A percentile compares a stretch with the other conserved stretches of the same genome.
Conservation (phyloP, 352 stramenopile genomes). For the Pythium vanterpoolii region DNA sequence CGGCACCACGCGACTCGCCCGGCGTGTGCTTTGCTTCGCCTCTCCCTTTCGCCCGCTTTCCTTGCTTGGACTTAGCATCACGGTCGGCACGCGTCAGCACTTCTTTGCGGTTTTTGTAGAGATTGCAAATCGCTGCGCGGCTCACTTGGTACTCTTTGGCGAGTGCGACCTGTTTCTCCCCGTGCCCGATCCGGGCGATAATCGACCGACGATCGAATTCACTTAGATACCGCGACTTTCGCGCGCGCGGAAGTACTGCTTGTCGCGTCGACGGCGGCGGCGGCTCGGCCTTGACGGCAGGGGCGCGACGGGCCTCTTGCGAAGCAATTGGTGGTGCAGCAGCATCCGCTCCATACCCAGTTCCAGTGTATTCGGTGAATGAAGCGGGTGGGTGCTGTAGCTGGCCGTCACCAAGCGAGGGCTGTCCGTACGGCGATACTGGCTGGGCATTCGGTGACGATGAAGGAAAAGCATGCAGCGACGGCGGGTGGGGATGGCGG, state of each 20-base stretch:
- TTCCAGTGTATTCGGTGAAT: neutral
- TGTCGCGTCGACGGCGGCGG: neutral
- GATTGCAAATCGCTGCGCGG: slow-evolving; percentile 29
- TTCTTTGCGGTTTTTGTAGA: slow-evolving; percentile 32
- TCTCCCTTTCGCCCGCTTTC: neutral
- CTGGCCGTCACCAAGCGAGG: neutral
- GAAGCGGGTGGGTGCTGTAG: neutral
- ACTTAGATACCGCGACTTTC: slow-evolving; percentile 45
- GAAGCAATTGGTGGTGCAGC: neutral
- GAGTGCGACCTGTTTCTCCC: slow-evolving; percentile 28
- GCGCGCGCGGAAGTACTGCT: slow-evolving; percentile 26
- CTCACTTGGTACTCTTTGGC: slow-evolving; percentile 32
- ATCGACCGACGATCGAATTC: slow-evolving; percentile 34
- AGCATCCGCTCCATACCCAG: neutral
- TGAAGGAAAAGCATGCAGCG: neutral
- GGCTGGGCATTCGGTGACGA: neutral
- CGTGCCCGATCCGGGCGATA: slow-evolving; percentile 26
- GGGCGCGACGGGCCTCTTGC: neutral
- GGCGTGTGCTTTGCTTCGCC: neutral
- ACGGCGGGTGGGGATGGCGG: neutral
- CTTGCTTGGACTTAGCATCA: slow-evolving; percentile 16
- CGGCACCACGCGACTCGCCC: neutral
- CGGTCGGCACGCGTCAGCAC: slow-evolving; percentile 19
- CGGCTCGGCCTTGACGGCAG: slow-evolving; percentile 3
- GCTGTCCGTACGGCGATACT: neutral